Evolutionary conservation across 2,329 filamentous ascomycete genomes (phyloP), one percentile per base, ranked within the genome.

Genomic region (Colletotrichum eremochloae): DNA sequence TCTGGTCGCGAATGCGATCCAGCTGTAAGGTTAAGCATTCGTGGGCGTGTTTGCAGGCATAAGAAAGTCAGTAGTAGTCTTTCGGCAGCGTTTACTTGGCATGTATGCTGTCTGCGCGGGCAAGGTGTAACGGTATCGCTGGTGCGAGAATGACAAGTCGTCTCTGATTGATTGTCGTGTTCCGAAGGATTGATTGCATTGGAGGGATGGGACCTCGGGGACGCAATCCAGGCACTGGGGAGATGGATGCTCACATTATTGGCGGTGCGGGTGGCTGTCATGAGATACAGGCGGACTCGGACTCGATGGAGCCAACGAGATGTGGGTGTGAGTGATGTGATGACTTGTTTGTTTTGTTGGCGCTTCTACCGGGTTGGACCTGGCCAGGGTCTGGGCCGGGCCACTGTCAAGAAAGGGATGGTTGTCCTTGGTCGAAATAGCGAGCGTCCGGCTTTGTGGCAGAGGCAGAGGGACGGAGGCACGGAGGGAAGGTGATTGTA

Each of bases 1-100:
- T 46, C n/a, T 57, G 44, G 56, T 71, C 65, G 69, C 65, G 57
- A 71, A 63, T 46, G 65, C 65, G 69, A 71, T 60, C 58, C 40
- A 46, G 63, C 52, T 7, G 5, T 20, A 50, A 24, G 29, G 24
- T 52, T 15, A 53, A 36, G 40, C n/a, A 31, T 40, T 57, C 33
- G 33, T 33, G n/a, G 24, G 4, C 5, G 36, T 2, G 46, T 24
- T 24, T 42, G 15, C 20, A 18, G n/a, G 46, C 33, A 38, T 44
- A 38, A 18, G 36, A 40, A 63, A 63, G 33, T 15, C 33, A 29
- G 48, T 9, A 38, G 46, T 2, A 5, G 7, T 40, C 36, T 63
- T 20, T 52, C 46, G 42, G 12, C 46, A 52, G 36, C 29, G 33
- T 40, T 40, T 52, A 6, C 61, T 53, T 63, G 61, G 61, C 61